Evolutionary conservation across 495 filamentous ascomycete species (phyloP).

Genomic region (Apiosordaria backusii): DNA sequence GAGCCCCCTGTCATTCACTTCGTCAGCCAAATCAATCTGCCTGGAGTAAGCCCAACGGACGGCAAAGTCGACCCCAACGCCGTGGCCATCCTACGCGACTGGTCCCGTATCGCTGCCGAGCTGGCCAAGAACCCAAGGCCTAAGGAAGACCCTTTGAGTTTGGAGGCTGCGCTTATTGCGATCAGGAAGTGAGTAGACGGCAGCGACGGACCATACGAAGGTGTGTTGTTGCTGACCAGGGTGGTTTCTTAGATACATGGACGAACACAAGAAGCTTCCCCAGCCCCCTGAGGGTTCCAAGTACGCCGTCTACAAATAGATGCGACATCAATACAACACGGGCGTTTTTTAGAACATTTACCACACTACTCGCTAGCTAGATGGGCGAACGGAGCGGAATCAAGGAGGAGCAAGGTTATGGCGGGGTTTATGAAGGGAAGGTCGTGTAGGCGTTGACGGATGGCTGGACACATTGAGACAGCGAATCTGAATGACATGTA

Average conservation of each 20-base stretch:
- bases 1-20: constrained; percentile 85
- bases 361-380: not conserved
- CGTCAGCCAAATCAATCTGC: constrained; percentile 88
- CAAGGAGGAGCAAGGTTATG: not conserved
- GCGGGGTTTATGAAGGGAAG: not conserved
- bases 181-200: constrained; percentile 27
- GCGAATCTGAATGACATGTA: not conserved
- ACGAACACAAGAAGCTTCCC: constrained; percentile 91
- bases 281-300: constrained; percentile 88
- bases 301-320: constrained; percentile 44
- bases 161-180: constrained; percentile 53
- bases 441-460: not conserved
- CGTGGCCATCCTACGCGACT: constrained; percentile 77
- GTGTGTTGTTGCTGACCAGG: constrained; percentile 23
- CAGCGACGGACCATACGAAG: not conserved
- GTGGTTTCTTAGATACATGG: constrained; percentile 73
- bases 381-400: not conserved
- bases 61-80: constrained; percentile 84
- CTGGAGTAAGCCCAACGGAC: constrained; percentile 75
- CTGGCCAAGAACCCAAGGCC: constrained; percentile 49
- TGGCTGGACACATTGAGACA: not conserved
- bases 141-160: constrained; percentile 35
- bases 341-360: not conserved
- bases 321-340: not conserved
- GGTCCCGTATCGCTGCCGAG: constrained; percentile 87